Evolutionary conservation across 1,284 basidiomycete species (phyloP).

Genomic region (Microbotryomycetes sp.): DNA sequence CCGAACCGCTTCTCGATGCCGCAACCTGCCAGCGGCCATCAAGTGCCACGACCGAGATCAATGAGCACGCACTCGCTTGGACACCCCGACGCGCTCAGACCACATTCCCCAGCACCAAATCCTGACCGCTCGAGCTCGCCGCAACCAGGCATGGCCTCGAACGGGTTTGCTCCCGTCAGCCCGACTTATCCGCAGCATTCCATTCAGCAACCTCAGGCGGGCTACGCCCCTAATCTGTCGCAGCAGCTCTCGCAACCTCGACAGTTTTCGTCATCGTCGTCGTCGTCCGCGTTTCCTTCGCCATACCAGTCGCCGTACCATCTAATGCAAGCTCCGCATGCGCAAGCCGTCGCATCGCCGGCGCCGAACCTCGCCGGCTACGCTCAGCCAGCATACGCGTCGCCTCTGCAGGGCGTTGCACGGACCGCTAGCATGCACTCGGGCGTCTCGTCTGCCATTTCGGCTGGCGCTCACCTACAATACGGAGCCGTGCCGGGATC

Average conservation of each 20-base stretch:
- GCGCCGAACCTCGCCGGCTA: neutral
- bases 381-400: neutral
- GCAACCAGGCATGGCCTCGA: neutral
- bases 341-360: neutral
- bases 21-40: neutral
- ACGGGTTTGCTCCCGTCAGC: neutral
- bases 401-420: conserved; percentile 2
- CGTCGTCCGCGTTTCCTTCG: neutral
- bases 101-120: neutral
- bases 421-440: conserved; percentile 10
- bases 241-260: neutral
- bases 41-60: neutral
- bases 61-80: neutral
- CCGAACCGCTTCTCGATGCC: neutral
- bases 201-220: too few relatives aligned
- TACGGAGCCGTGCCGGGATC: too few relatives aligned
- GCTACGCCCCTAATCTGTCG: too few relatives aligned
- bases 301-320: too few relatives aligned
- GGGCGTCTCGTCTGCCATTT: conserved; percentile 22
- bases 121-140: neutral
- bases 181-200: neutral
- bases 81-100: neutral
- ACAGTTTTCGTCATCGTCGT: neutral
- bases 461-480: conserved; percentile 6
- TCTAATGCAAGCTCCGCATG: neutral